A percentile compares a stretch with the other conserved stretches of the same genome.
phyloP scores from a whole-genome alignment of 192 early-diverging fungal species.

The Kickxella alabastrina region DNA sequence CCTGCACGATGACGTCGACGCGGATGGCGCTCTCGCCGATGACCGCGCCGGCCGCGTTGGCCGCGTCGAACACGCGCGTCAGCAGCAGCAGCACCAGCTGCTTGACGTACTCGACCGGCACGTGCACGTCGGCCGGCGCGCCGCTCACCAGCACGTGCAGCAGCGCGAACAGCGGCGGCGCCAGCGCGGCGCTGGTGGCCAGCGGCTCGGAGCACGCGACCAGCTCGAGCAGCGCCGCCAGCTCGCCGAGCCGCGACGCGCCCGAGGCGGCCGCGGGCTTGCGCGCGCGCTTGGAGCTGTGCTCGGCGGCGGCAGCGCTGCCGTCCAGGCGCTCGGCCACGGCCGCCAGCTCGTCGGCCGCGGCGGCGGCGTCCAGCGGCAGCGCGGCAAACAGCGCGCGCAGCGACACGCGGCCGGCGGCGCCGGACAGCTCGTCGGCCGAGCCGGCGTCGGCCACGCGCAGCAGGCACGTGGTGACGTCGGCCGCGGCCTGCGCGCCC shows the following conservation, averaged over 20 bases:
- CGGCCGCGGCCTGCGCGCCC: slow-evolving; percentile 1
- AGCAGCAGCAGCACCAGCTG: slow-evolving; percentile 76
- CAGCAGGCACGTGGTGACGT: slow-evolving; percentile 25
- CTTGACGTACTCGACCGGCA: slow-evolving; percentile 79
- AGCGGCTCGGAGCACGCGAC: slow-evolving; percentile 62
- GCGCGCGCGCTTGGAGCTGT: slow-evolving; percentile 24
- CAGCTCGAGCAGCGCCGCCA: slow-evolving; percentile 70
- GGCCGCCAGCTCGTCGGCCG: slow-evolving; percentile 18
- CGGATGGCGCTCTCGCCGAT: slow-evolving; percentile 63
- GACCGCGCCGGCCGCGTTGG: slow-evolving; percentile 4
- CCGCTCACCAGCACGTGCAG: slow-evolving; percentile 62
- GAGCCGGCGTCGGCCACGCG: slow-evolving; percentile 21
- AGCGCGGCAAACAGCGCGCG: slow-evolving; percentile 24
- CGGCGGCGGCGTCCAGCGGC: slow-evolving; percentile 25
- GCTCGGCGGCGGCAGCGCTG: slow-evolving; percentile 16
- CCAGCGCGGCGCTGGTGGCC: slow-evolving; percentile 50
- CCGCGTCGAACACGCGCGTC: slow-evolving; percentile 53
- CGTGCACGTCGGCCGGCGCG: slow-evolving; percentile 44
- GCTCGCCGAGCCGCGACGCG: slow-evolving; percentile 45
- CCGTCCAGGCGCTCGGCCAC: slow-evolving; percentile 17
- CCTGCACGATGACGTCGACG: slow-evolving; percentile 82
- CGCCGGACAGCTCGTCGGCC: slow-evolving; percentile 14
- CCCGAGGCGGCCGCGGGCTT: slow-evolving; percentile 23
- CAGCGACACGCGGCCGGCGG: slow-evolving; percentile 12
- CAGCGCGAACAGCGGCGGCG: slow-evolving; percentile 68